A percentile compares a stretch with the other conserved stretches of the same genome.
phyloP scores from a whole-genome alignment of 129 eudicot species.

The Centrapalus pauciflorus region DNA sequence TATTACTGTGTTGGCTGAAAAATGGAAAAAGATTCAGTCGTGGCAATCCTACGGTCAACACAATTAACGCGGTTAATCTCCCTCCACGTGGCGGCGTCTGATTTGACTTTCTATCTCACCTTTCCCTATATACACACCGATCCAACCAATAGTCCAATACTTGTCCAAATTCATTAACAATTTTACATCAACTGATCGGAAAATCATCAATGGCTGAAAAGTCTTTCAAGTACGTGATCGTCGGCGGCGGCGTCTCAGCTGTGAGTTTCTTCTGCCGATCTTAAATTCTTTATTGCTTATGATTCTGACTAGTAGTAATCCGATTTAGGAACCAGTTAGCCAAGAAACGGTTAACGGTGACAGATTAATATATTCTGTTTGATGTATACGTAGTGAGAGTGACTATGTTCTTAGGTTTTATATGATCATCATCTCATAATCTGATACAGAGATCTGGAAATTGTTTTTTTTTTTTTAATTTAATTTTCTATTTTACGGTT shows the following conservation, averaged over 20 bases:
- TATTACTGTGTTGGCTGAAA: background rate
- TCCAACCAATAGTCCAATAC: background rate
- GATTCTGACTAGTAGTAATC: background rate
- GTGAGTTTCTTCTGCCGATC: constrained; percentile 41
- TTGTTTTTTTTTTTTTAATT: background rate
- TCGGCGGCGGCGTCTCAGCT: constrained; percentile 96
- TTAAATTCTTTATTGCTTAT: background rate
- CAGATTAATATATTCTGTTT: background rate
- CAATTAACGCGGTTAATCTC: constrained; percentile 12
- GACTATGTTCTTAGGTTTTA: background rate
- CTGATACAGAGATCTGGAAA: constrained; percentile 6
- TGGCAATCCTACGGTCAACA: constrained; percentile 32
- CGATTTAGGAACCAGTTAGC: background rate
- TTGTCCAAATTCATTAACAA: background rate
- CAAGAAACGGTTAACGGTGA: background rate
- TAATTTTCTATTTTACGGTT: background rate
- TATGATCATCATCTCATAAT: constrained; percentile 5
- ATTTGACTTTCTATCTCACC: constrained; percentile 15
- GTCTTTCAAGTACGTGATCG: constrained; percentile 79
- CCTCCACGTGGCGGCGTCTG: constrained; percentile 38
- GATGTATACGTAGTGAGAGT: background rate
- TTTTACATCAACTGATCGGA: background rate
- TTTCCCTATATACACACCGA: constrained; percentile 11
- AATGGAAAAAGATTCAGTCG: constrained; percentile 14
- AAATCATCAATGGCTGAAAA: constrained; percentile 64